Evolutionary conservation across 2,329 filamentous ascomycete species (phyloP), one percentile per base, ranked within the genome.

Genomic region (Helicocarpus griseus): DNA sequence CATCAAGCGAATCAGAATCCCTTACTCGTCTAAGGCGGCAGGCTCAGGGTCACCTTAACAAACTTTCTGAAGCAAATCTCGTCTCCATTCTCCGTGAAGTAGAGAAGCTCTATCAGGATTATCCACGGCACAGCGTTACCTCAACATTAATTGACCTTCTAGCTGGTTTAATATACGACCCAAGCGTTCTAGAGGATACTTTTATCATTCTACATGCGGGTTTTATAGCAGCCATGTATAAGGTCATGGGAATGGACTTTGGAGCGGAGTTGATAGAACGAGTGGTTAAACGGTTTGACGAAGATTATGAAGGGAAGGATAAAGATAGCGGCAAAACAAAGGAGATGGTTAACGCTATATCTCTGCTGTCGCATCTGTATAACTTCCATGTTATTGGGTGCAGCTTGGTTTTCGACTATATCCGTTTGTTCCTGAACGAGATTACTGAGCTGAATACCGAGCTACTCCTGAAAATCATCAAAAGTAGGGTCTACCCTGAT

Each of bases 151-250:
- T 90, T 2, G 83, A 90, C 55, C 74, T 91, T 1, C 73, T 97
- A 0, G 76, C 95, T 54, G 80, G 81, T n/a, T 80, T 93, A 53
- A 79, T 95, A 28, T 85, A 82, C 61, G 89, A 94, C 59, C 80
- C 83, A 5, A 86, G 89, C 22, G 82, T 76, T 40, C 74, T 96
- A 2, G 83, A 86, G 4, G 91, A 96, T 60, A 93, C 90, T 0
- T 94, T 96, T 60, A 81, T 96, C 50, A 89, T 96, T 48, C 79
- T 97, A 9, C 86, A 89, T 52, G 89, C 90, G 35, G 91, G 89
- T 4, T 97, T 97, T 63, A 82, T 91, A 33, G 83, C 91, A 4
- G 89, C 89, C 0, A 69, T 95, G 1, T 95, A 95, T 71, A 94
- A 88, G 63, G 77, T 93, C 5, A 78, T 93, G 41, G 93, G 93